These are phyloP conservation scores for Neonectria ditissima DNA, from an alignment of 2,329 filamentous ascomycete genomes.

Conservation along the genomic window DNA sequence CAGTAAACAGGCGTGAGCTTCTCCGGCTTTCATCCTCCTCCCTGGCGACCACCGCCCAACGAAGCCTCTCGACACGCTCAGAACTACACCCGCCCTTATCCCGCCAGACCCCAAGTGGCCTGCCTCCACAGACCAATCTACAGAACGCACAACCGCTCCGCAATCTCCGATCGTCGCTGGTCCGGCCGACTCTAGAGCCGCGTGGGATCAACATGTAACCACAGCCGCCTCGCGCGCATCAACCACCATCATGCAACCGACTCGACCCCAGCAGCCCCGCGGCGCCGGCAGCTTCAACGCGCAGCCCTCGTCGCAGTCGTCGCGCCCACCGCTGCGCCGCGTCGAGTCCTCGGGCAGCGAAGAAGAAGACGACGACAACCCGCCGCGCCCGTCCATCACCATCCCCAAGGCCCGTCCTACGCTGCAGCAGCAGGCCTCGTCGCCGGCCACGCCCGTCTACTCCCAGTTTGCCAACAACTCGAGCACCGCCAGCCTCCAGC, in stretches of 20 bases:
- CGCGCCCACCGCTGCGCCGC: slow-evolving; percentile 51
- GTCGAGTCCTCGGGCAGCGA: slow-evolving; percentile 49
- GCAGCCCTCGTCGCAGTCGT: slow-evolving; percentile 43
- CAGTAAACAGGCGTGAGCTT: neutral
- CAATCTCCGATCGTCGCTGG: neutral
- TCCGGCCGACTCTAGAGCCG: slow-evolving; percentile 19
- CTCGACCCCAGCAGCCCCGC: slow-evolving; percentile 57
- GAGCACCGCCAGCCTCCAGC: slow-evolving; percentile 57
- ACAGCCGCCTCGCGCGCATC: slow-evolving; percentile 40
- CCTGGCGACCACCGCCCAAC: neutral
- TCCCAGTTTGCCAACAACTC: slow-evolving; percentile 61
- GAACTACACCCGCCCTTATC: neutral
- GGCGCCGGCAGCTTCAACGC: slow-evolving; percentile 69
- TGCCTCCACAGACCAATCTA: neutral
- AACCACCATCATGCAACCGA: slow-evolving; percentile 63
- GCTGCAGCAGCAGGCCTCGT: slow-evolving; percentile 44
- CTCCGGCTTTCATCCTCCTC: neutral
- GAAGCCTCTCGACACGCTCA: neutral
- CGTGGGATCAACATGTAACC: slow-evolving; percentile 58
- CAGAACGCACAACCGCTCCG: neutral
- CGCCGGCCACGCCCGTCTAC: slow-evolving; percentile 61
- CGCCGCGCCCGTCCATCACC: slow-evolving; percentile 51
- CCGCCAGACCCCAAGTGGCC: neutral
- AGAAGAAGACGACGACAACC: slow-evolving; percentile 40
- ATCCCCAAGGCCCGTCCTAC: slow-evolving; percentile 60